Evolutionary conservation across 306 rosid genomes (phyloP).

Genomic region (Vigna radiata): DNA sequence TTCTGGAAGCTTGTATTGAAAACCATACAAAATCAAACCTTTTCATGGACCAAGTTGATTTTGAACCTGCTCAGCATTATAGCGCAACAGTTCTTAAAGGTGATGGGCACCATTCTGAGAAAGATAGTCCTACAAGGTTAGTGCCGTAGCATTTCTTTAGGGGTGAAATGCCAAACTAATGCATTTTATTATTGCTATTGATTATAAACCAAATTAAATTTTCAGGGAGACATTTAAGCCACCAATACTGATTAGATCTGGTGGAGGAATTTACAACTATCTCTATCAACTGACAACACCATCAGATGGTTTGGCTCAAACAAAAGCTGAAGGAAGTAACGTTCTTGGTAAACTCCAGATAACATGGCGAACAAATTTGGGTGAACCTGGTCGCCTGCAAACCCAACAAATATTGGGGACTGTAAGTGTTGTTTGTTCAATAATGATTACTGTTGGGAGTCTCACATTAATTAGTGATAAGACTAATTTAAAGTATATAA

Average conservation of each 20-base stretch:
- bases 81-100: slow-evolving; percentile 76
- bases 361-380: slow-evolving; percentile 98
- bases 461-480: too few relatives aligned
- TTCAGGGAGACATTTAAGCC: slow-evolving; percentile 76
- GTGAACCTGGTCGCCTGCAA: slow-evolving; percentile 97
- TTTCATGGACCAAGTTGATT: slow-evolving; percentile 99
- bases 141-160: slow-evolving; percentile 36
- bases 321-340: slow-evolving; percentile 90
- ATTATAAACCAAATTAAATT: slow-evolving; percentile 43
- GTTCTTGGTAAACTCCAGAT: slow-evolving; percentile 97
- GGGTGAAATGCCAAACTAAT: slow-evolving; percentile 7
- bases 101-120: slow-evolving; percentile 62
- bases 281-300: slow-evolving; percentile 80
- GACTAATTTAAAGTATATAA: too few relatives aligned
- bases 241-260: slow-evolving; percentile 80
- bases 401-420: slow-evolving; percentile 97
- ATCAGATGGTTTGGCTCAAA: slow-evolving; percentile 59
- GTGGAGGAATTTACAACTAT: slow-evolving; percentile 94
- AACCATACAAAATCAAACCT: slow-evolving; percentile 97
- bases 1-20: slow-evolving; percentile 97
- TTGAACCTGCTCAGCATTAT: slow-evolving; percentile 91
- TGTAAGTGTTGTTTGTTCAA: slow-evolving; percentile 60
- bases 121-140: slow-evolving; percentile 64
- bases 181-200: slow-evolving; percentile 28
- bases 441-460: not conserved